Conservation (phyloP, 306 rosid genomes). For the Dryas octopetala region DNA sequence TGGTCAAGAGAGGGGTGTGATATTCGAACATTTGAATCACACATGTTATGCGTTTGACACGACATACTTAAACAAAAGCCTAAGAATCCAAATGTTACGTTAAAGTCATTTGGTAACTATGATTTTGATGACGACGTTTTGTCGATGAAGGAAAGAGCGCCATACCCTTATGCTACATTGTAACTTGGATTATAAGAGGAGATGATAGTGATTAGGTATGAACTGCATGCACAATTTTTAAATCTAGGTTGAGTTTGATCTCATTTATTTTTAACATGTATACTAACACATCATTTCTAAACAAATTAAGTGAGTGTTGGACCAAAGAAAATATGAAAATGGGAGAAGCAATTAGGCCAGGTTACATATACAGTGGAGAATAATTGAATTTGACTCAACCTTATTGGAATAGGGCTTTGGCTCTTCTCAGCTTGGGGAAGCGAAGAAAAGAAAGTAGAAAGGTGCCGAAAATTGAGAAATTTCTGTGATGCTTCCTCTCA, state of each 20-base stretch:
- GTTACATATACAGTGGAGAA: too few species aligned
- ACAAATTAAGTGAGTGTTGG: too few species aligned
- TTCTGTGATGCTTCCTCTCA: slow-evolving; percentile 55
- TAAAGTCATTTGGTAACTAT: neutral
- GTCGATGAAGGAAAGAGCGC: too few species aligned
- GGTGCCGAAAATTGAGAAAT: slow-evolving; percentile 39
- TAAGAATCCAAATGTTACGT: neutral
- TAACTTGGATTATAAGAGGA: too few species aligned
- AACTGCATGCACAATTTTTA: too few species aligned
- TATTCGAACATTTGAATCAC: neutral
- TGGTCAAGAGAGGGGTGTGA: neutral
- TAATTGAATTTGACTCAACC: neutral
- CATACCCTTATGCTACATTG: too few species aligned
- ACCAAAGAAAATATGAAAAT: neutral
- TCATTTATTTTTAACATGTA: too few species aligned
- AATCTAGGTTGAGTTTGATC: too few species aligned
- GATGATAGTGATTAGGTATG: too few species aligned
- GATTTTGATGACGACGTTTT: too few species aligned
- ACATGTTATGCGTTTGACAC: neutral
- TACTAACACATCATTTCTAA: too few species aligned
- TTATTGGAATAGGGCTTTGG: neutral
- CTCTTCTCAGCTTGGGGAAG: slow-evolving; percentile 15
- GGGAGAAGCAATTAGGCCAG: too few species aligned
- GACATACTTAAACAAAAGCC: neutral
- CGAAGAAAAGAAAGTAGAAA: slow-evolving; percentile 22